Conservation (phyloP, 2,329 filamentous ascomycete genomes). For the Tolypocladium paradoxum region DNA sequence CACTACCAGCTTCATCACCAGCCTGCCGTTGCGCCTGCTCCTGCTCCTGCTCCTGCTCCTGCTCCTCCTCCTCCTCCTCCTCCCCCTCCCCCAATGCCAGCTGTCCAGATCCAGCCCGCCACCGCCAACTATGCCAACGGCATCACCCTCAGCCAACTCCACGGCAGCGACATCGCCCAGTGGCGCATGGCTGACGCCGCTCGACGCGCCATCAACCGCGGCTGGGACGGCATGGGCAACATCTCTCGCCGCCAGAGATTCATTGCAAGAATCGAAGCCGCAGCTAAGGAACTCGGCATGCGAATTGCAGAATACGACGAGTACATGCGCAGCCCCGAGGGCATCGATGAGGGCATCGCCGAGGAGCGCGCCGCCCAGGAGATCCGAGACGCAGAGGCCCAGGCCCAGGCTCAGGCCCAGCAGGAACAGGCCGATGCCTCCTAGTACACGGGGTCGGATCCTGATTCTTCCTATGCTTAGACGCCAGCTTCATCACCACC, state of each 20-base stretch:
- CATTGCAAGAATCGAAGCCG: constrained; percentile 40
- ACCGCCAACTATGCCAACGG: constrained; percentile 7
- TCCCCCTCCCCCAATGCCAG: background rate
- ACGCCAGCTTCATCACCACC: background rate
- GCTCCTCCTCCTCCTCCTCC: background rate
- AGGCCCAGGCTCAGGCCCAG: constrained; percentile 1
- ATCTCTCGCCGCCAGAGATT: constrained; percentile 33
- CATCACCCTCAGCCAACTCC: constrained; percentile 14
- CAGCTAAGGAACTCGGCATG: constrained; percentile 43
- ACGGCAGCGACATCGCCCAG: constrained; percentile 21
- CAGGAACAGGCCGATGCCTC: constrained; percentile 9
- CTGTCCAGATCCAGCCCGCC: background rate
- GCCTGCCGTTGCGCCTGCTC: background rate
- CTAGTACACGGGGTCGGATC: background rate
- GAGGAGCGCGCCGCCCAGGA: constrained; percentile 14
- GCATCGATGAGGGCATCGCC: constrained; percentile 4
- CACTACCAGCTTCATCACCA: background rate
- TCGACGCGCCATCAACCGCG: constrained; percentile 19
- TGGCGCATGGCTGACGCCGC: constrained; percentile 13
- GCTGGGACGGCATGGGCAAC: constrained; percentile 32
- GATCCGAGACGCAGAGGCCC: background rate
- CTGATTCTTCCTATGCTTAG: background rate
- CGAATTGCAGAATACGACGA: constrained; percentile 42
- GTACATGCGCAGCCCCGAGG: constrained; percentile 17
- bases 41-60: background rate